A percentile compares a stretch with the other conserved stretches of the same genome.
phyloP scores from a whole-genome alignment of 2,329 filamentous ascomycete species.

The Aspergillus glaucus region DNA sequence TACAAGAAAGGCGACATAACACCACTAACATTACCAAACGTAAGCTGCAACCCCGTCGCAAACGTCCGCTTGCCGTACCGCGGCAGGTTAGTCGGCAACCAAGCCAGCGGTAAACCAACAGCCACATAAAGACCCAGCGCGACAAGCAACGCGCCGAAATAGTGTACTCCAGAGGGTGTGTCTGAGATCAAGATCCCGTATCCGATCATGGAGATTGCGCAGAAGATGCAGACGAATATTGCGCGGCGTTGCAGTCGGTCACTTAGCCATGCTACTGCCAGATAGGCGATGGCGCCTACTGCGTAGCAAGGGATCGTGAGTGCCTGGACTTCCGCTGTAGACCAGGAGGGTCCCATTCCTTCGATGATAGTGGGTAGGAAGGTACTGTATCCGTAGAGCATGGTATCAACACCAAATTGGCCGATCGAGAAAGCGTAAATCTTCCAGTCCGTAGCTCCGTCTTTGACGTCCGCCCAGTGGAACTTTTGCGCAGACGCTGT shows the following conservation, averaged over 20 bases:
- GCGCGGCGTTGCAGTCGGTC: constrained; percentile 62
- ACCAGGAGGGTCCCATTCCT: constrained; percentile 56
- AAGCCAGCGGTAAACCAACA: constrained; percentile 51
- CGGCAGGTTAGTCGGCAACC: constrained; percentile 61
- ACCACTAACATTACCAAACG: constrained; percentile 62
- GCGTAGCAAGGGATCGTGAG: constrained; percentile 74
- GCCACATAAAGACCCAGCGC: constrained; percentile 64
- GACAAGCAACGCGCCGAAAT: constrained; percentile 71
- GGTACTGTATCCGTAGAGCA: constrained; percentile 72
- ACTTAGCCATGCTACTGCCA: constrained; percentile 59
- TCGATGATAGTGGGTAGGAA: constrained; percentile 75
- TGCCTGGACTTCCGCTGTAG: constrained; percentile 61
- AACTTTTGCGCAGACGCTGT: constrained; percentile 48
- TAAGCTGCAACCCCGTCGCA: constrained; percentile 64
- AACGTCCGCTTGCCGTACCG: constrained; percentile 71
- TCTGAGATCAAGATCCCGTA: constrained; percentile 63
- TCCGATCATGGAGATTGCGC: constrained; percentile 57
- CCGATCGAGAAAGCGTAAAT: constrained; percentile 63
- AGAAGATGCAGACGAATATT: constrained; percentile 58
- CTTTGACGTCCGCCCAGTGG: constrained; percentile 57
- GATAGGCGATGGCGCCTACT: constrained; percentile 63
- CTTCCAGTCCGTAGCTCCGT: constrained; percentile 68
- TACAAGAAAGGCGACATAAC: constrained; percentile 64
- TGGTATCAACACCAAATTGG: constrained; percentile 68
- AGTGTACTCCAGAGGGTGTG: constrained; percentile 57